Base-by-base conservation (phyloP, 305 asterid species). In the Fraxinus velutina region DNA sequence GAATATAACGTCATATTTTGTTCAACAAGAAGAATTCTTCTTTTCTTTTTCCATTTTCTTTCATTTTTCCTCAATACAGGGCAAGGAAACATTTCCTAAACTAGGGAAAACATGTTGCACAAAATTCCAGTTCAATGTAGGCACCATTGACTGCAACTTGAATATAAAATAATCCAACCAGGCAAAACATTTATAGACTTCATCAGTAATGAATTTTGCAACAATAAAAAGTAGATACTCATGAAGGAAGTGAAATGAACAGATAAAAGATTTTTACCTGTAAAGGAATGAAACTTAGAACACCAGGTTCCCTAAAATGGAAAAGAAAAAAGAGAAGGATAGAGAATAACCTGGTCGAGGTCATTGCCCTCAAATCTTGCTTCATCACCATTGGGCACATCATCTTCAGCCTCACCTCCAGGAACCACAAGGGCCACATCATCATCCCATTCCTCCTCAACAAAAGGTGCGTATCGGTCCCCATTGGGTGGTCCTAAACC, bases 371-470 rank as follows among this genome's bases (percentile, higher is more conserved):
- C 39, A 42, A 0, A 0, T 13, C 68, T 9, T 44, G 68, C 79
- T 10, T 42, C 89, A 73, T 88, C 89, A 44, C 87, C 90, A 82
- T 80, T 85, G 85, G 74, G 78, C 76, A 73, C 77, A 24, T 86
- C 84, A 21, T 66, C 72, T 47, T 73, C 68, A 3, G 55, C 39
- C 39, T 30, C 97, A 64, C 83, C 94, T 6, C 96, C 93, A 10
- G 97, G 93, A 85, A 93, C 81, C 85, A 93, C 19, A 6, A 90
- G 87, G 1, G 89, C 47, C 17, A 91, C 84, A 74, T 91, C 93
- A 42, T 93, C 97, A 80, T 89, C 91, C 98, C 98, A 94, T 85
- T 94, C 98, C 88, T 94, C 98, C 76, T 94, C 98, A 22, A 93
- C 70, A 84, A 94, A 94, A 52, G 98, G 97, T 29, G 97, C 98